Evolutionary conservation across 2,329 filamentous ascomycete species (phyloP), one percentile per base, ranked within the genome.

Genomic region (Coniochaeta hoffmannii): DNA sequence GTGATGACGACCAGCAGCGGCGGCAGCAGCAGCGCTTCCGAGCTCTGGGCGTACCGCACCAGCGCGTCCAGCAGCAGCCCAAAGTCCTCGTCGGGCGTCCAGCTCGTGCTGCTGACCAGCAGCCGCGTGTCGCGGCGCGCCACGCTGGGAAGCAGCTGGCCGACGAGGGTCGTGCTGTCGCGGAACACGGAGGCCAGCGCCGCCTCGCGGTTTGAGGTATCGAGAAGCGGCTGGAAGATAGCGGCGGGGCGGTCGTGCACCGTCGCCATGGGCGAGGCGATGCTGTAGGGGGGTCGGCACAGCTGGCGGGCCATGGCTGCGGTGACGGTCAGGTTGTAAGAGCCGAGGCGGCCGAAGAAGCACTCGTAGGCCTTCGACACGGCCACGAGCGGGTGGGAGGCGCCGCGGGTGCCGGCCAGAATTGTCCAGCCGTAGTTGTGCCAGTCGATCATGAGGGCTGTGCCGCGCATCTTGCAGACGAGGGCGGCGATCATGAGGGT

Each of bases 371-470:
- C 78, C 60, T 84, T 85, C 24, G 93, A 89, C 9, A 95, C 67
- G 28, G 73, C 78, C 9, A 97, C 90, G n/a, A 97, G 80, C 0
- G 87, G 87, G 65, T 95, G 89, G 6, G 67, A 70, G 1, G 72
- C 60, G 38, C 82, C 78, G 24, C 76, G 73, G 51, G 79, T 82
- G 50, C 81, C 77, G 5, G 81, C 88, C 3, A 99, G 82, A 63
- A 99, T 96, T 9, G 90, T 93, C 78, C 93, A 96, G 62, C 93
- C 94, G 71, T 97, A 97, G 72, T 99, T 99, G 76, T 99, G 94
- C 94, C 94, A 99, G 75, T 99, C 94, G 55, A 97, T 88, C 58
- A 97, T 79, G 4, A 99, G 80, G 56, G 83, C 82, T 36, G 89
- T 96, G 62, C 89, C 87, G 52, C 94, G 86, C 53, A 96, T 69